These are phyloP conservation scores for Trichoderma sp. DNA, from an alignment of 2,329 filamentous ascomycete genomes.

Conservation along the genomic window DNA sequence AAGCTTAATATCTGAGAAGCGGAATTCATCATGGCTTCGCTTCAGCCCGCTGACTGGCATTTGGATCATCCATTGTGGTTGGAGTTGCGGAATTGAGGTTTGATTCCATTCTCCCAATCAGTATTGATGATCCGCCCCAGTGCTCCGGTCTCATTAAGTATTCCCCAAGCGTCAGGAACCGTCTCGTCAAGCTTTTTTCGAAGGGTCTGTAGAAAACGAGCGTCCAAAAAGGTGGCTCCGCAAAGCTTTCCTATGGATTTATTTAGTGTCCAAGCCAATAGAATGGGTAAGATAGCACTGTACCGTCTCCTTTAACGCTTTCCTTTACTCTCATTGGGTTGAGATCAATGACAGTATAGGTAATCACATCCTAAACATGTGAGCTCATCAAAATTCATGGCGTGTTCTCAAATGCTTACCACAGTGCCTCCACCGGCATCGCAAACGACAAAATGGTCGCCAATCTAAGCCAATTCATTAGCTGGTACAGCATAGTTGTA, in stretches of 20 bases:
- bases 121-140: conserved; percentile 34
- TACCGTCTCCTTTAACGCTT: conserved; percentile 40
- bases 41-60: conserved; percentile 29
- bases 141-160: not conserved
- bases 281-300: no score
- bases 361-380: conserved; percentile 47
- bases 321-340: conserved; percentile 42
- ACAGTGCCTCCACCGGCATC: conserved; percentile 46
- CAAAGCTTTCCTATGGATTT: conserved; percentile 42
- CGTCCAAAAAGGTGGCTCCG: conserved; percentile 47
- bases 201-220: conserved; percentile 38
- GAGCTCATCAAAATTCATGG: not conserved
- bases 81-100: conserved; percentile 34
- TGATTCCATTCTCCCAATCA: conserved; percentile 40
- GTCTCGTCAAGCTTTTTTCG: not conserved
- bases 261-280: not conserved
- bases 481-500: accelerated
- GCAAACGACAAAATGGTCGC: conserved; percentile 39
- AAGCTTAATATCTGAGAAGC: not conserved
- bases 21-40: not conserved
- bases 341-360: conserved; percentile 38
- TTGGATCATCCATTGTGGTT: conserved; percentile 30
- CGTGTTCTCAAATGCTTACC: conserved; percentile 26
- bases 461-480: conserved; percentile 27
- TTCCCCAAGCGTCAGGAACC: not conserved